A percentile compares a stretch with the other conserved stretches of the same genome.
Conservation (phyloP, 176 grass and related monocot species). For the Pharus latifolius region DNA sequence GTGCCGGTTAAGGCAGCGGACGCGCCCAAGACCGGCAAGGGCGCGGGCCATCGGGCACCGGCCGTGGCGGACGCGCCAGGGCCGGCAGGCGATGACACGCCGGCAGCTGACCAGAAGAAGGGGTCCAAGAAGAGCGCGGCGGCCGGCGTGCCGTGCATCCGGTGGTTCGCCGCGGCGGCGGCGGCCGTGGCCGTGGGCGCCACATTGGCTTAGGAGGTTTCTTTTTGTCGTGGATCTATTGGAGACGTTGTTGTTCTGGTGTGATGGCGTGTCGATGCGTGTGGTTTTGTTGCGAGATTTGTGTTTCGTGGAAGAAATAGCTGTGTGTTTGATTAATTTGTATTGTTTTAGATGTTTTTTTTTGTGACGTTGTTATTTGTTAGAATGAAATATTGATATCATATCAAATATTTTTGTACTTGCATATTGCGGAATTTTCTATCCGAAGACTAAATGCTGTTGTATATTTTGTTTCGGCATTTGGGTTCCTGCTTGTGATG, state of each 20-base stretch:
- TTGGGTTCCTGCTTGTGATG: no score
- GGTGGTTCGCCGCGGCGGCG: slow-evolving; percentile 10
- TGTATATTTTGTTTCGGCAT: no score
- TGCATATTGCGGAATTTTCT: background rate
- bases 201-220: background rate
- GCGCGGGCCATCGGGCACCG: background rate
- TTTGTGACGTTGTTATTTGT: background rate
- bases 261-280: slow-evolving; percentile 18
- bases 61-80: slow-evolving; percentile 38
- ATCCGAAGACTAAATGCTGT: background rate
- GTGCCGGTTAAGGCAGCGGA: background rate
- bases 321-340: slow-evolving; percentile 2
- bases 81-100: background rate
- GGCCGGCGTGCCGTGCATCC: background rate
- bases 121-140: slow-evolving; percentile 35
- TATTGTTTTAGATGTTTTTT: background rate
- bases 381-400: background rate
- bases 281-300: slow-evolving; percentile 6
- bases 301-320: slow-evolving; percentile 20
- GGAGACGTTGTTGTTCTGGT: slow-evolving; percentile 4
- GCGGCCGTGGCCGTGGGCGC: slow-evolving; percentile 1
- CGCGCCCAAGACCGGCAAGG: slow-evolving; percentile 29
- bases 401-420: background rate
- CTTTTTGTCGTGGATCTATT: slow-evolving; percentile 6
- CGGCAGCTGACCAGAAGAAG: slow-evolving; percentile 35